Conservation (phyloP, 75 land plant genomes). For the Pseudotsuga menziesii region DNA sequence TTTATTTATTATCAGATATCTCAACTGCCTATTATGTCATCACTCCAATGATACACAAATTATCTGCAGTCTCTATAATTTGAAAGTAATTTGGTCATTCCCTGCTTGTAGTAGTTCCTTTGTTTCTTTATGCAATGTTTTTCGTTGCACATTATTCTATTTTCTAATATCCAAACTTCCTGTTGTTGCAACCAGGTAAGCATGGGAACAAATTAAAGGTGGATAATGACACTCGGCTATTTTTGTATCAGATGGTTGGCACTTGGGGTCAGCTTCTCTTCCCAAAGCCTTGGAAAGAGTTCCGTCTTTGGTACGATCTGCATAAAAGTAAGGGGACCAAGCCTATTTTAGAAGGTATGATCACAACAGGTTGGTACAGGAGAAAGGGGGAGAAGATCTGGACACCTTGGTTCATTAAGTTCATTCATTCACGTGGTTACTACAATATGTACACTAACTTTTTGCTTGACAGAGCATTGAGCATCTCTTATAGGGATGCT, state of each 20-base stretch:
- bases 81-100: too few species aligned
- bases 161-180: too few species aligned
- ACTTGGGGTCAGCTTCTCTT: constrained; percentile 99
- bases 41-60: too few species aligned
- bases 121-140: too few species aligned
- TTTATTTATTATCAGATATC: too few species aligned
- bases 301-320: constrained; percentile 85
- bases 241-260: constrained; percentile 93
- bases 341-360: constrained; percentile 85
- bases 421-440: constrained; percentile 75
- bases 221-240: constrained; percentile 52
- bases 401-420: constrained; percentile 99
- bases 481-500: constrained; percentile 78
- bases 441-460: constrained; percentile 90
- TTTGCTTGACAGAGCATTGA: constrained; percentile 63
- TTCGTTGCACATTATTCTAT: too few species aligned
- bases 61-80: too few species aligned
- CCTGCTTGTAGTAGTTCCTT: too few species aligned
- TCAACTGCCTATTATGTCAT: too few species aligned
- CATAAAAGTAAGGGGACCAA: constrained; percentile 72
- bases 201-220: constrained; percentile 70
- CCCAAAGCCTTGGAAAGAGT: constrained; percentile 97
- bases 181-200: constrained; percentile 36
- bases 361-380: constrained; percentile 93
- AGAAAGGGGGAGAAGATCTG: constrained; percentile 85